Conservation (phyloP, 176 grass and related monocot species). For the Carex parvula region DNA sequence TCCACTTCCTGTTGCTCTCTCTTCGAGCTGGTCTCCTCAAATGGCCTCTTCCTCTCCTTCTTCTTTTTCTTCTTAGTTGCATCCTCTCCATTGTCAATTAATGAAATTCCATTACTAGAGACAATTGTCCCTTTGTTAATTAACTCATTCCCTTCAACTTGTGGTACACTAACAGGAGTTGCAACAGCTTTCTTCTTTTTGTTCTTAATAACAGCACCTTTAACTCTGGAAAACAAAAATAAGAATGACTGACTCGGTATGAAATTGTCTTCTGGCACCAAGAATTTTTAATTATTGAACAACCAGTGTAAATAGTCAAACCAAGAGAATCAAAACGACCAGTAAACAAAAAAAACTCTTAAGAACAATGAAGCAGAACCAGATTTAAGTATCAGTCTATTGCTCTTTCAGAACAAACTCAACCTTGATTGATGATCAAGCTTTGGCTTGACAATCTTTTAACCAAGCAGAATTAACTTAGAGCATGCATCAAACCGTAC, state of each 20-base stretch:
- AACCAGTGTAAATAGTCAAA: background rate
- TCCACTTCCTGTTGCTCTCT: background rate
- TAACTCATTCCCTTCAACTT: background rate
- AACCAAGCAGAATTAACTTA: background rate
- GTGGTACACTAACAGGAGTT: background rate
- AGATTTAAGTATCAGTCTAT: background rate
- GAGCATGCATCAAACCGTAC: background rate
- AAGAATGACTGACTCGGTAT: background rate
- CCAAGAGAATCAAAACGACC: background rate
- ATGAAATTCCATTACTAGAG: background rate
- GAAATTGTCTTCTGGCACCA: background rate
- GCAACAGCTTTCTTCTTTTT: background rate
- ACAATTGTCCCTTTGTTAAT: background rate
- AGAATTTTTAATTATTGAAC: background rate
- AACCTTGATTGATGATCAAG: background rate
- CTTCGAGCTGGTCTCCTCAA: background rate
- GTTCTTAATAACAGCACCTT: background rate
- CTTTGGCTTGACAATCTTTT: background rate
- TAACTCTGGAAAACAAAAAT: background rate
- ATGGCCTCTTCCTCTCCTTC: background rate
- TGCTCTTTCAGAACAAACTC: background rate
- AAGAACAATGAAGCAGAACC: background rate
- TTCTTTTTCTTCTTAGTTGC: background rate
- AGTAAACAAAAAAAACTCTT: background rate
- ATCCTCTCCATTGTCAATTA: conserved; percentile 1